Conservation (phyloP, 1,284 basidiomycete genomes). For the Puccinia horiana region DNA sequence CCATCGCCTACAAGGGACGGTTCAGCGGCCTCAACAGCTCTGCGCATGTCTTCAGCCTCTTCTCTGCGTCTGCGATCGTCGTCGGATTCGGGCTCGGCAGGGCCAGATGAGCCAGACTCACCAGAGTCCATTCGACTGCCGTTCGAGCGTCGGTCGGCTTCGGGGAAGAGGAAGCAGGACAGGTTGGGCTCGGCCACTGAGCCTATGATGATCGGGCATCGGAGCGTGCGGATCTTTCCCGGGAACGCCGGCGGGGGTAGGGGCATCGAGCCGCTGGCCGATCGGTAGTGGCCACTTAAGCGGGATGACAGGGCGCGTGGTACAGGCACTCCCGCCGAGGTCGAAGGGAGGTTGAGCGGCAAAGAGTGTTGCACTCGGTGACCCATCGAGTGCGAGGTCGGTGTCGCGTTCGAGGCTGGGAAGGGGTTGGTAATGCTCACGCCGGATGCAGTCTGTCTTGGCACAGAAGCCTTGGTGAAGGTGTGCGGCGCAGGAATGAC, state of each 20-base stretch:
- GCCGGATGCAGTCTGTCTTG: constrained; percentile 49
- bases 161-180: constrained; percentile 28
- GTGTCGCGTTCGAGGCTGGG: constrained; percentile 53
- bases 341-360: constrained; percentile 52
- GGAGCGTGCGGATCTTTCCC: constrained; percentile 57
- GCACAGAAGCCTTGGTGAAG: constrained; percentile 49
- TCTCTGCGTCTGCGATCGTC: constrained; percentile 26
- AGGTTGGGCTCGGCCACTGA: constrained; percentile 60
- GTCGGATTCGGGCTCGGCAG: neutral
- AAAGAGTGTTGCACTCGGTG: constrained; percentile 54
- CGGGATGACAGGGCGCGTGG: constrained; percentile 43
- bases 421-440: constrained; percentile 50
- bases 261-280: constrained; percentile 14
- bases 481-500: constrained; percentile 44
- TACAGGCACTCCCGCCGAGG: constrained; percentile 45
- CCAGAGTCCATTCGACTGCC: neutral
- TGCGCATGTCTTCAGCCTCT: constrained; percentile 41
- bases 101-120: neutral
- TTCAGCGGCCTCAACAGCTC: constrained; percentile 43
- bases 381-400: constrained; percentile 52
- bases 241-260: constrained; percentile 53
- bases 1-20: constrained; percentile 39
- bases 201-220: constrained; percentile 61
- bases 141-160: constrained; percentile 32
- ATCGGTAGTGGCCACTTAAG: constrained; percentile 51